phyloP scores from a whole-genome alignment of 371 early-diverging fungal genomes.

The Sporodiniella umbellata region DNA sequence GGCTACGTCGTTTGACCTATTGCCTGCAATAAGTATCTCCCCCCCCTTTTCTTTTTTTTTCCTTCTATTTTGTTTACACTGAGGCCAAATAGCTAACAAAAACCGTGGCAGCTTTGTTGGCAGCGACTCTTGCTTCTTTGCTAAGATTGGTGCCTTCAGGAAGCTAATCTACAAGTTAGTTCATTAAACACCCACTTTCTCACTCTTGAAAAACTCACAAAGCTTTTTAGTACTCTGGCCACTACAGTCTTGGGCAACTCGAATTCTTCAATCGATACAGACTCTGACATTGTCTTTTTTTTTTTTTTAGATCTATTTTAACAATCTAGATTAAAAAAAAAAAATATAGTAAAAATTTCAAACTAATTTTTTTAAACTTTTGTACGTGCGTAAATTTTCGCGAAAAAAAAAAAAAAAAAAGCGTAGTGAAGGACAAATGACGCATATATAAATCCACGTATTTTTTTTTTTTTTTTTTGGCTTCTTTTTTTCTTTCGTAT shows the following conservation, averaged over 20 bases:
- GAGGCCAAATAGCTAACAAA: slow-evolving; percentile 63
- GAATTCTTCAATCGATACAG: slow-evolving; percentile 50
- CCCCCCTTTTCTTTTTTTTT: too few species aligned
- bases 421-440: too few species aligned
- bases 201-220: slow-evolving; percentile 38
- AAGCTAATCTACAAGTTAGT: slow-evolving; percentile 33
- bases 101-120: slow-evolving; percentile 58
- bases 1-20: slow-evolving; percentile 56
- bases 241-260: slow-evolving; percentile 60
- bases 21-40: too few species aligned
- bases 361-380: too few species aligned
- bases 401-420: too few species aligned
- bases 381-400: too few species aligned
- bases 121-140: slow-evolving; percentile 59
- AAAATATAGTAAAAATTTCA: too few species aligned
- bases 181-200: too few species aligned
- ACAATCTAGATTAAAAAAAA: too few species aligned
- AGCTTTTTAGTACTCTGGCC: slow-evolving; percentile 55
- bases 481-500: too few species aligned
- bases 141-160: slow-evolving; percentile 60
- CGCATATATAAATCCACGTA: background rate
- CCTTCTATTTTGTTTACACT: slow-evolving; percentile 35
- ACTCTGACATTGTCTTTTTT: slow-evolving; percentile 17
- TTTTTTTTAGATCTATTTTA: too few species aligned
- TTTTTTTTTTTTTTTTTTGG: background rate